phyloP scores from a whole-genome alignment of 495 filamentous ascomycete genomes.

The Aspergillus steynii region DNA sequence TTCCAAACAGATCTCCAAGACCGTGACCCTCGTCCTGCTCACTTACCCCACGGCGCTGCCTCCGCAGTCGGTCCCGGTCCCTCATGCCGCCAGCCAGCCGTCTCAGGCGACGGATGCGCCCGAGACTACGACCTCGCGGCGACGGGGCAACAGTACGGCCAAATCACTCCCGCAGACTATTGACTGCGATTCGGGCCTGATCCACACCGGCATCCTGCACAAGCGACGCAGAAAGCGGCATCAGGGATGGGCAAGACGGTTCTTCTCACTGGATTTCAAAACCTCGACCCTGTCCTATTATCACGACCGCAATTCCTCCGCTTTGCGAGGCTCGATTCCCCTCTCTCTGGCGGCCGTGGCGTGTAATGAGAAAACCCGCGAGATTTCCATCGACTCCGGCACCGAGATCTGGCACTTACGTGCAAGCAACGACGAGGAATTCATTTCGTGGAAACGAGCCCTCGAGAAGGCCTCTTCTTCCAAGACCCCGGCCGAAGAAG shows the following conservation, averaged over 20 bases:
- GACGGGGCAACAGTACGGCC: conserved; percentile 37
- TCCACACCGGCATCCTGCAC: conserved; percentile 78
- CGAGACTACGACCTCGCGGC: conserved; percentile 34
- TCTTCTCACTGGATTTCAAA: conserved; percentile 91
- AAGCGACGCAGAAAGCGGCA: conserved; percentile 91
- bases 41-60: conserved; percentile 85
- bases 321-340: conserved; percentile 87
- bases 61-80: conserved; percentile 73
- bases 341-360: conserved; percentile 87
- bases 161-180: conserved; percentile 30
- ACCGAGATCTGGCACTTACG: conserved; percentile 97
- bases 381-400: conserved; percentile 96
- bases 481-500: conserved; percentile 27
- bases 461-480: conserved; percentile 77
- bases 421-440: conserved; percentile 78
- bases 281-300: conserved; percentile 94
- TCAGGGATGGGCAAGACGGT: conserved; percentile 89
- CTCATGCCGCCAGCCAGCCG: conserved; percentile 53
- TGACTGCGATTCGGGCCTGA: conserved; percentile 22
- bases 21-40: conserved; percentile 87
- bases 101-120: conserved; percentile 26
- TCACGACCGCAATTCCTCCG: conserved; percentile 86
- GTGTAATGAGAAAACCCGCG: conserved; percentile 78
- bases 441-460: conserved; percentile 80
- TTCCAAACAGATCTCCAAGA: conserved; percentile 92